phyloP scores from a whole-genome alignment of 2,329 filamentous ascomycete genomes.

The Exutisphaerella laricina region DNA sequence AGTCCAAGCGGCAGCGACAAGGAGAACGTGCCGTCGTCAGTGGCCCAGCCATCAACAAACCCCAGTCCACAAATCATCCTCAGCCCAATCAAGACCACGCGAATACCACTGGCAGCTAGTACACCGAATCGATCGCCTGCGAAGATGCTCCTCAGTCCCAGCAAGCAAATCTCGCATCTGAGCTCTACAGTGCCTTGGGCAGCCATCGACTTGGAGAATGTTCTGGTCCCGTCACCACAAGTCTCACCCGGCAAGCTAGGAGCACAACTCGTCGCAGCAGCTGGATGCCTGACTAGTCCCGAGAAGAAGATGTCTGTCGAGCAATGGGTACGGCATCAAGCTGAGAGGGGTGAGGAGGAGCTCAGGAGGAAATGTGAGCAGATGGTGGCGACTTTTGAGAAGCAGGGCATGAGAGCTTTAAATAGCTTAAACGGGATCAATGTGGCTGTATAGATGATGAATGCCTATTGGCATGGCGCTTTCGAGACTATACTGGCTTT shows the following conservation, averaged over 20 bases:
- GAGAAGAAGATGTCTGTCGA: slow-evolving; percentile 91
- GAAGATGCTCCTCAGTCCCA: slow-evolving; percentile 28
- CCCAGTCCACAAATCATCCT: slow-evolving; percentile 19
- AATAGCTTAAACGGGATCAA: slow-evolving; percentile 67
- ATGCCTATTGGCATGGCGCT: too few relatives aligned
- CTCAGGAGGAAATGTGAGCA: slow-evolving; percentile 76
- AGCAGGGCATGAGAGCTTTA: slow-evolving; percentile 73
- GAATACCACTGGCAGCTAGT: slow-evolving; percentile 40
- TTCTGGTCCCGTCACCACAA: slow-evolving; percentile 51
- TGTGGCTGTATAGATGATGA: slow-evolving; percentile 6
- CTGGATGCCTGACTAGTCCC: slow-evolving; percentile 59
- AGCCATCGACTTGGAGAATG: slow-evolving; percentile 66
- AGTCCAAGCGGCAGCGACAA: slow-evolving; percentile 36
- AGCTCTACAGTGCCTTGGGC: slow-evolving; percentile 60
- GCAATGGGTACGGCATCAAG: slow-evolving; percentile 83
- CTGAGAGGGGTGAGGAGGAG: slow-evolving; percentile 70
- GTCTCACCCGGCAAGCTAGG: slow-evolving; percentile 21
- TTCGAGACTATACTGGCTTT: too few relatives aligned
- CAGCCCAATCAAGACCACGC: slow-evolving; percentile 32
- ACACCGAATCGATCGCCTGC: slow-evolving; percentile 33
- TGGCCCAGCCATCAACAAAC: slow-evolving; percentile 28
- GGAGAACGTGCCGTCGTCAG: slow-evolving; percentile 33
- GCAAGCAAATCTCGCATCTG: slow-evolving; percentile 46
- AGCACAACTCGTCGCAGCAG: slow-evolving; percentile 39
- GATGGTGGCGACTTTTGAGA: slow-evolving; percentile 77